A percentile compares a stretch with the other conserved stretches of the same genome.
Conservation (phyloP, 352 stramenopile genomes). For the Globisporangium barbulae region DNA sequence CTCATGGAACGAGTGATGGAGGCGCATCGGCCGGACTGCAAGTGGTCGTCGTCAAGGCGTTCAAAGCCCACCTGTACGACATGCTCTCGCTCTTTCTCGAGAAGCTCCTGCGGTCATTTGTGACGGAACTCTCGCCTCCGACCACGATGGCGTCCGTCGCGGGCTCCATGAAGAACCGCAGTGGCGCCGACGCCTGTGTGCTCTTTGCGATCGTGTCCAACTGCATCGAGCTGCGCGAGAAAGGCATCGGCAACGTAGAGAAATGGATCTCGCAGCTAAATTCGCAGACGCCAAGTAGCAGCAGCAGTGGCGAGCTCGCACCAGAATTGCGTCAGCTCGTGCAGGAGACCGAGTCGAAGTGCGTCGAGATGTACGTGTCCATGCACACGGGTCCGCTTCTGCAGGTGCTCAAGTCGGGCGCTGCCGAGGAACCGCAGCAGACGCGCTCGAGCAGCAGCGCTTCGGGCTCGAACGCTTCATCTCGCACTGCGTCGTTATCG, state of each 20-base stretch:
- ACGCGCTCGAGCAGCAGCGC: slow-evolving; percentile 9
- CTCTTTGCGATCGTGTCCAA: slow-evolving; percentile 70
- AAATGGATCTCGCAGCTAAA: slow-evolving; percentile 42
- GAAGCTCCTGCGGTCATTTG: slow-evolving; percentile 44
- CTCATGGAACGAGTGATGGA: slow-evolving; percentile 5
- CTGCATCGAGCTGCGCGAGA: slow-evolving; percentile 66
- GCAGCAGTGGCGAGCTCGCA: slow-evolving; percentile 1
- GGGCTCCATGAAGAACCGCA: slow-evolving; percentile 18
- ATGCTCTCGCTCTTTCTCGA: slow-evolving; percentile 56
- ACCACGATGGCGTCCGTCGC: slow-evolving; percentile 30
- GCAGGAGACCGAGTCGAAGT: slow-evolving; percentile 48
- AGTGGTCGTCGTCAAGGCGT: slow-evolving; percentile 28
- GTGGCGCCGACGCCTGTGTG: slow-evolving; percentile 45
- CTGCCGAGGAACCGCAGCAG: slow-evolving; percentile 46
- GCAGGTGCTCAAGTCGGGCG: slow-evolving; percentile 41
- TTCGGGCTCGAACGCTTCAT: slow-evolving; percentile 14
- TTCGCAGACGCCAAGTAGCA: slow-evolving; percentile 17
- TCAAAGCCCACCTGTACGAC: slow-evolving; percentile 39
- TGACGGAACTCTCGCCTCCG: slow-evolving; percentile 31
- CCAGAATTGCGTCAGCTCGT: slow-evolving; percentile 37
- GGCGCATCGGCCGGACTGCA: slow-evolving; percentile 11
- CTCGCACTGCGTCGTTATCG: slow-evolving; percentile 29
- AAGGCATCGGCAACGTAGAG: slow-evolving; percentile 39
- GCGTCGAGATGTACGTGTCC: slow-evolving; percentile 56
- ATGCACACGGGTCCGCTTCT: slow-evolving; percentile 48